Evolutionary conservation across 176 grass and related monocot genomes (phyloP), one percentile per base, ranked within the genome.

Genomic region (Aegilops bicornis): DNA sequence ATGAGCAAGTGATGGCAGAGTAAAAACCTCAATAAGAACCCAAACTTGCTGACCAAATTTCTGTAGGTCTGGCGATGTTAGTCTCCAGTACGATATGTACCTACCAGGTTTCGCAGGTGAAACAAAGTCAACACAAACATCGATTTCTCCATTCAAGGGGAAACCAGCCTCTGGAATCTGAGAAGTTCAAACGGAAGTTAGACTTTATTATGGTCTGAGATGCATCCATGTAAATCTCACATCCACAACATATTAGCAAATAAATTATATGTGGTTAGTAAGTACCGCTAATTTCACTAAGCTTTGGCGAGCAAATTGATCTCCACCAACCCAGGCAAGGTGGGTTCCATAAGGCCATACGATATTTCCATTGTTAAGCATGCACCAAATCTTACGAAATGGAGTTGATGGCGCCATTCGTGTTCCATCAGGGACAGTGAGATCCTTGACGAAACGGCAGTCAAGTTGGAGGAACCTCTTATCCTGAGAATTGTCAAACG

Each of bases 381-480:
- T 83, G 84, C 90, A 82, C 97, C 97, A 98, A 76, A 98, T 87
- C 82, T 98, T 96, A 7, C 85, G 95, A 70, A 98, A 96, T 61
- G 71, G 85, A 72, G 83, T 92, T 52, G 72, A 91, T 3, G 97
- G 94, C 8, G 90, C 65, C 82, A 98, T 87, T 73, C 86, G 4
- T 64, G 92, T 98, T 58, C 93, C 97, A 91, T 98, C 97, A 35
- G 87, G 82, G 5, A 98, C 42, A 82, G 92, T 91, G 52, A 98
- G 43, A 77, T 98, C 88, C 77, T 80, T 78, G 45, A 98, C 85
- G 80, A 98, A 96, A 63, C 17, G 8, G 66, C 88, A 87, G 42
- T 94, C 87, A 58, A 86, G 63, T 69, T 83, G 68, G 63, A 64
- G 69, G 29, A 64, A 54, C 50, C 50, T 85, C 60, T 3, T 60